Base-by-base conservation (phyloP, 2,329 filamentous ascomycete genomes). In the Aspergillus glaucus region DNA sequence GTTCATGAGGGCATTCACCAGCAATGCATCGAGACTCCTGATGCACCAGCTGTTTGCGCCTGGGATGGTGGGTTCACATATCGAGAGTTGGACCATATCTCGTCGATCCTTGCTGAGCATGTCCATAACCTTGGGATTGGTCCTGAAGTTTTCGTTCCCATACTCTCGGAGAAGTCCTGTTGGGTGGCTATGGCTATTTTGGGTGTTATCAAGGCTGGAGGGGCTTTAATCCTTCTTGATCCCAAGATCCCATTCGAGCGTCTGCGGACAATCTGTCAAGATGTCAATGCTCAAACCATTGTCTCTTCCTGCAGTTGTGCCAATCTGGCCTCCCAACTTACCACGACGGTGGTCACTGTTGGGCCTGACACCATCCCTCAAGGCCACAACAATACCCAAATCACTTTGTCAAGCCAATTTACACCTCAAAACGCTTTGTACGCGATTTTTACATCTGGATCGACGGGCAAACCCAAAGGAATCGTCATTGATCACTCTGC, bases 401-500 rank as follows among this genome's bases (percentile, higher is more conserved):
- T 22, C 10, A 12, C n/a, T 17, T 26, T 9, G 15, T 34, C 45
- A 30, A 12, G 7, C 12, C 28, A 30, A 30, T 30, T 30, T 2
- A 30, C 28, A 1, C 28, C 28, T 30, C 28, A 2, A 30, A 36
- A n/a, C 12, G 32, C 32, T 14, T 4, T 36, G 7, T 85, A 80
- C 58, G 70, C 80, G 1, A 71, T 84, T 6, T 79, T 82, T 51
- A 75, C 74, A 2, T 74, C 74, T 3, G 75, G 76, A 0, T 75
- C 75, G 1, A 74, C 76, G 1, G 73, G 73, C 43, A 71, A 70
- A 36, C 75, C 77, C 0, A 78, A 78, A 50, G 80, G 80, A 2
- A 73, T 81, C 17, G 75, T 80, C 24, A 80, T 82, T 50, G 77
- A 75, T 2, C 82, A 85, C 53, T 65, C 66, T 0, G 75, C 79